Conservation (phyloP, 768 basidiomycete species). For the Mycena indigotica region DNA sequence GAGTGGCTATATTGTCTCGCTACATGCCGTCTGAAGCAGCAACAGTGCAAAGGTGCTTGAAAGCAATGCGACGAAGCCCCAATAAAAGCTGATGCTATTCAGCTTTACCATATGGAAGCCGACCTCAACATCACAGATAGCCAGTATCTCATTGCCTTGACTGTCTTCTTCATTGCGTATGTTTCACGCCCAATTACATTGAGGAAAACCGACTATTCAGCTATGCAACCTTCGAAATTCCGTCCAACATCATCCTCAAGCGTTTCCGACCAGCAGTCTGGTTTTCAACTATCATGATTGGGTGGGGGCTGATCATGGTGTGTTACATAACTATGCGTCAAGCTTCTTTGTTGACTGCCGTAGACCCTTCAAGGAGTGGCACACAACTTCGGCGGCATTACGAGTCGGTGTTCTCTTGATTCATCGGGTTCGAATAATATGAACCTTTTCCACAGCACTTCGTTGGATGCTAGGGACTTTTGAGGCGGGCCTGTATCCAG, state of each 20-base stretch:
- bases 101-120: constrained; percentile 60
- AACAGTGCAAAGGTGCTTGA: not conserved
- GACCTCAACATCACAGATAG: constrained; percentile 62
- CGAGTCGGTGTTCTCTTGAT: constrained; percentile 44
- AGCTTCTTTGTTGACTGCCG: not conserved
- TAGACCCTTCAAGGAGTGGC: constrained; percentile 69
- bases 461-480: constrained; percentile 64
- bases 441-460: constrained; percentile 50
- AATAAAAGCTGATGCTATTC: constrained; percentile 20
- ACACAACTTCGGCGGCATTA: constrained; percentile 59
- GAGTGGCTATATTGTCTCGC: not conserved
- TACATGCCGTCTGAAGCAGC: not conserved
- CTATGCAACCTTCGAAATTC: constrained; percentile 63
- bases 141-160: constrained; percentile 69
- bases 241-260: constrained; percentile 56
- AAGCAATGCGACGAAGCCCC: too few relatives aligned
- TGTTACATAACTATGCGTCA: constrained; percentile 5
- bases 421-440: not conserved
- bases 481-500: constrained; percentile 62
- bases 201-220: too few relatives aligned
- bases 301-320: constrained; percentile 55
- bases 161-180: constrained; percentile 63
- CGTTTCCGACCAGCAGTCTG: constrained; percentile 68
- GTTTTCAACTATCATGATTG: constrained; percentile 52
- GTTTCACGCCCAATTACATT: too few relatives aligned